Evolutionary conservation across 768 basidiomycete genomes (phyloP).

Genomic region (Boletus sp.): DNA sequence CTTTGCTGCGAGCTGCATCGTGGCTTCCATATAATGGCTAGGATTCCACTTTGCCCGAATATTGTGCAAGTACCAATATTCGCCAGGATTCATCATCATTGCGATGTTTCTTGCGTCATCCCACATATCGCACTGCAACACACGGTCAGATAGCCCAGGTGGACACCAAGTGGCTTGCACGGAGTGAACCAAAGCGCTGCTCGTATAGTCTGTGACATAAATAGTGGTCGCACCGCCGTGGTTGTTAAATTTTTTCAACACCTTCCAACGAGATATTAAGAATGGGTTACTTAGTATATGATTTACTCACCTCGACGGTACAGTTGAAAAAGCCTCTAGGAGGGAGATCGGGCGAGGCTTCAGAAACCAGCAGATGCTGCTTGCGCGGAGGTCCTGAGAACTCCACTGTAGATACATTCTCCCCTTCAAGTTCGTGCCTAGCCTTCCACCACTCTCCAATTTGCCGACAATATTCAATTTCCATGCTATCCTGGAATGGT

Average conservation of each 20-base stretch:
- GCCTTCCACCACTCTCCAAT: constrained; percentile 53
- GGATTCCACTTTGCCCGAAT: constrained; percentile 40
- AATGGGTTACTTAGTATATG: background rate
- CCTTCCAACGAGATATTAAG: constrained; percentile 32
- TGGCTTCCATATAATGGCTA: constrained; percentile 50
- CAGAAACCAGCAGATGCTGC: constrained; percentile 48
- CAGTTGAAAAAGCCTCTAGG: constrained; percentile 59
- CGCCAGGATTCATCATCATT: constrained; percentile 42
- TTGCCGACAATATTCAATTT: constrained; percentile 41
- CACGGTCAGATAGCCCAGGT: constrained; percentile 38
- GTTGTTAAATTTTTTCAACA: constrained; percentile 43
- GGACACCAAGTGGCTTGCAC: constrained; percentile 48
- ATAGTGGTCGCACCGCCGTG: constrained; percentile 41
- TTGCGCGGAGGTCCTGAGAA: constrained; percentile 18
- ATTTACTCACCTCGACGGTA: constrained; percentile 52
- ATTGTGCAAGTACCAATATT: constrained; percentile 55
- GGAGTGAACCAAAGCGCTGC: constrained; percentile 33
- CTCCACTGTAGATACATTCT: constrained; percentile 15
- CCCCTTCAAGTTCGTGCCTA: constrained; percentile 18
- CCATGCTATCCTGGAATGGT: constrained; percentile 33
- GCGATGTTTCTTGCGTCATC: constrained; percentile 44
- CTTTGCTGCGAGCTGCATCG: constrained; percentile 44
- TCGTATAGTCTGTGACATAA: constrained; percentile 68
- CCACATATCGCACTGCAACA: constrained; percentile 61
- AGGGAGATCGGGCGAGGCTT: constrained; percentile 42